Evolutionary conservation across 257 asterid genomes (phyloP).

Genomic region (Solanum chmielewskii): DNA sequence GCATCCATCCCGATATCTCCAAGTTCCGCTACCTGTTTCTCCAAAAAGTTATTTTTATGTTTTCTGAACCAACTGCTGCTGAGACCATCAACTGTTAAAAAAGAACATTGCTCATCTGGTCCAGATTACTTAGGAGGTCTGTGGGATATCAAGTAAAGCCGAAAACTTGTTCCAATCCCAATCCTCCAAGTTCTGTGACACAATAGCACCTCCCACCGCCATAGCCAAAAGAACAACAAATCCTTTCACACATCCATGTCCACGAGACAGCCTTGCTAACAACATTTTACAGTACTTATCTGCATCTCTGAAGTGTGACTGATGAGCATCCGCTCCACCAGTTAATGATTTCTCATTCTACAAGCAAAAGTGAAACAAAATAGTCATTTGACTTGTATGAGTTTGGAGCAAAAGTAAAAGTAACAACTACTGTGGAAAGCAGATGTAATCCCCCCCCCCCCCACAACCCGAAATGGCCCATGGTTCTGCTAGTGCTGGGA

Average conservation of each 20-base stretch:
- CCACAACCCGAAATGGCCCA: not conserved
- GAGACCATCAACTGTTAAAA: not conserved
- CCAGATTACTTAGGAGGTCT: slow-evolving; percentile 60
- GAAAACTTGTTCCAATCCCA: slow-evolving; percentile 36
- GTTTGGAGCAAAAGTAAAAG: not conserved
- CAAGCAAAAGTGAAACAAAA: not conserved
- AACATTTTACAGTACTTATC: slow-evolving; percentile 50
- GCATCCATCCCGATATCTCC: not conserved
- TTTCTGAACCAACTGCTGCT: not conserved
- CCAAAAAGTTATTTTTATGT: not conserved
- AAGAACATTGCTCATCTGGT: not conserved
- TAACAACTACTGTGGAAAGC: not conserved
- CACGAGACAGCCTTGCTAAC: slow-evolving; percentile 35
- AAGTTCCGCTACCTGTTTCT: not conserved
- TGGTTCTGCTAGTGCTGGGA: not conserved
- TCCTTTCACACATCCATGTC: slow-evolving; percentile 41
- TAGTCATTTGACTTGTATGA: not conserved
- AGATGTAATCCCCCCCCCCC: not conserved
- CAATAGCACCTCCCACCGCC: slow-evolving; percentile 43
- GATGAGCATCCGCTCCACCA: slow-evolving; percentile 38
- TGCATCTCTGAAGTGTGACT: slow-evolving; percentile 41
- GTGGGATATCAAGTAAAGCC: slow-evolving; percentile 24
- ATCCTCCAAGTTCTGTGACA: slow-evolving; percentile 30
- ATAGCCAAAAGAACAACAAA: slow-evolving; percentile 14
- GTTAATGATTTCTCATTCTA: slow-evolving; percentile 64